Conservation (phyloP, 352 stramenopile genomes). For the Lagenidium giganteum region DNA sequence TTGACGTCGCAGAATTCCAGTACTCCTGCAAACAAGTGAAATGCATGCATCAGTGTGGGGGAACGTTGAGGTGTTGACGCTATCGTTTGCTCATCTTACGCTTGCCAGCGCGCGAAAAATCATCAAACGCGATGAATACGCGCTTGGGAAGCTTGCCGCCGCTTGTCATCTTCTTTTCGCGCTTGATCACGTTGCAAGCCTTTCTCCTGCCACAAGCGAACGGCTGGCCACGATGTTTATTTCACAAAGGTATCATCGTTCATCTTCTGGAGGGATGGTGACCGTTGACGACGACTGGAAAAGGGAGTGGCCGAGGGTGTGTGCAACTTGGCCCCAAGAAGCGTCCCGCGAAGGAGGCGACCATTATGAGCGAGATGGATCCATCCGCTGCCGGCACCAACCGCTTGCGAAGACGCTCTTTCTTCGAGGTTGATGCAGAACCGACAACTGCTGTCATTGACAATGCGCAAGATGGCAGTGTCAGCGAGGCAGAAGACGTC, state of each 20-base stretch:
- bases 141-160: conserved; percentile 13
- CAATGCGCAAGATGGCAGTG: conserved; percentile 2
- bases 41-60: not conserved
- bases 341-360: too few species aligned
- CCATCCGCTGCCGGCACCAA: conserved; percentile 24
- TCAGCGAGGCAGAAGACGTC: not conserved
- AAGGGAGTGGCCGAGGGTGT: too few species aligned
- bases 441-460: conserved; percentile 16
- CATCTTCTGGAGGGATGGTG: too few species aligned
- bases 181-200: too few species aligned
- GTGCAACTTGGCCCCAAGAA: too few species aligned
- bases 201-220: too few species aligned
- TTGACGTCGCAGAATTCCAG: conserved; percentile 1
- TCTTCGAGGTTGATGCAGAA: conserved; percentile 62
- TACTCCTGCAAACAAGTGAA: not conserved
- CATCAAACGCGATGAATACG: conserved; percentile 63
- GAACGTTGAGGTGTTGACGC: conserved; percentile 1
- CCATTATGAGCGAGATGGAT: conserved; percentile 55
- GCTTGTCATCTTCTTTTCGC: too few species aligned
- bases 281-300: too few species aligned
- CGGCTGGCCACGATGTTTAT: too few species aligned
- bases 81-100: conserved; percentile 22
- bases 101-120: conserved; percentile 57
- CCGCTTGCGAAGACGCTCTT: conserved; percentile 60
- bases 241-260: too few species aligned